Evolutionary conservation across 78 protist species (phyloP).

Genomic region (Dictyostelium purpureum): DNA sequence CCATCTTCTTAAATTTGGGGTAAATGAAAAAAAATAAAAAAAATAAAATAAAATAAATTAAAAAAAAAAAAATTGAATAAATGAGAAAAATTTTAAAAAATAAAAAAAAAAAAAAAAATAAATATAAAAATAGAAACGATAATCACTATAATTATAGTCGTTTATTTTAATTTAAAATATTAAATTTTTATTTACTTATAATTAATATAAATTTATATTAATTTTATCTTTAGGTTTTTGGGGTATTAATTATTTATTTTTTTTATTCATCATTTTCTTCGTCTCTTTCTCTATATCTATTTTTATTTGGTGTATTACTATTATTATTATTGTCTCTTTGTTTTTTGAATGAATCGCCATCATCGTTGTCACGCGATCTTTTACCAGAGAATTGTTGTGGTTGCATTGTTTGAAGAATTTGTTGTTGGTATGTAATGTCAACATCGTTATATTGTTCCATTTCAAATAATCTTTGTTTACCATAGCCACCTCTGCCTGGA

Average conservation of each 20-base stretch:
- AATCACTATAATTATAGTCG: background rate
- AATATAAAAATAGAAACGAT: background rate
- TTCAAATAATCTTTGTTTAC: slow-evolving; percentile 66
- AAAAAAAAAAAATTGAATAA: background rate
- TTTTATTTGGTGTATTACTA: slow-evolving; percentile 3
- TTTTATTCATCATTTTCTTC: slow-evolving; percentile 30
- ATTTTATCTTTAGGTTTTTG: too few species aligned
- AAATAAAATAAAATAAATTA: background rate
- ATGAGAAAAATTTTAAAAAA: too few species aligned
- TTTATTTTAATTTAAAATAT: background rate
- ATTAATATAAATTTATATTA: too few species aligned
- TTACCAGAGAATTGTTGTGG: slow-evolving; percentile 9
- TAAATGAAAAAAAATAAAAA: background rate
- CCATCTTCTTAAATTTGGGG: background rate
- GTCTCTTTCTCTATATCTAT: slow-evolving; percentile 61
- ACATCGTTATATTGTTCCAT: background rate
- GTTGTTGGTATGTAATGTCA: background rate
- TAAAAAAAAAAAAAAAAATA: background rate
- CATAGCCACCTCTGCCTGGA: slow-evolving; percentile 86
- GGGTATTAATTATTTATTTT: background rate
- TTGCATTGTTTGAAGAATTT: slow-evolving; percentile 11
- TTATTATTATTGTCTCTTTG: slow-evolving; percentile 15
- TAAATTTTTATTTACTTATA: background rate
- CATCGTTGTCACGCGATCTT: slow-evolving; percentile 46
- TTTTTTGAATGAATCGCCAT: background rate